Percentiles rank a stretch among this genome's conserved stretches.
phyloP scores from a whole-genome alignment of 1,284 basidiomycete genomes.

The Cryptococcus jaspeensis region DNA sequence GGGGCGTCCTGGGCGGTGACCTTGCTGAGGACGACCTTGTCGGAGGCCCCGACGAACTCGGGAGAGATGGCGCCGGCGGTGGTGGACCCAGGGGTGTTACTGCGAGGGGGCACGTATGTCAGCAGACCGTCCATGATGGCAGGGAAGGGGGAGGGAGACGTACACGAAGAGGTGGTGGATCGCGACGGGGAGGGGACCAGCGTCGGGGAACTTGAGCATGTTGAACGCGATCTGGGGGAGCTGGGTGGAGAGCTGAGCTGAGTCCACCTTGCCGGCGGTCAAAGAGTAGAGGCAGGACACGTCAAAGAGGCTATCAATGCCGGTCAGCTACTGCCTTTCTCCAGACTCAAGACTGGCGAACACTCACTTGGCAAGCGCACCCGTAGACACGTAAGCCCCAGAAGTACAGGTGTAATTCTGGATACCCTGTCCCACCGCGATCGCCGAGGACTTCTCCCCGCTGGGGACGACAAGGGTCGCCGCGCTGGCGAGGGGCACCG shows the following conservation, averaged over 20 bases:
- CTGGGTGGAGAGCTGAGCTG: constrained; percentile 5
- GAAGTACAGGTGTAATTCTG: constrained; percentile 42
- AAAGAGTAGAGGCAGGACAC: constrained; percentile 57
- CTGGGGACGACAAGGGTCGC: constrained; percentile 12
- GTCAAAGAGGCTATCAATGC: constrained; percentile 56
- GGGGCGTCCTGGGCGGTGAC: constrained; percentile 48
- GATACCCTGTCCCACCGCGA: constrained; percentile 30
- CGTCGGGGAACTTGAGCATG: constrained; percentile 21
- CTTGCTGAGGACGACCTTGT: constrained; percentile 48
- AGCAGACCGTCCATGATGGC: neutral
- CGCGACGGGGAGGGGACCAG: constrained; percentile 22
- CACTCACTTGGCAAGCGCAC: constrained; percentile 40
- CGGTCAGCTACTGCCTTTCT: neutral
- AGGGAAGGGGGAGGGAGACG: constrained; percentile 47
- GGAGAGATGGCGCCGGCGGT: constrained; percentile 28
- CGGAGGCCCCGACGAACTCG: constrained; percentile 36
- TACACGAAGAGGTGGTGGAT: constrained; percentile 54
- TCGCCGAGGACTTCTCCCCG: constrained; percentile 15
- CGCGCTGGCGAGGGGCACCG: constrained; percentile 6
- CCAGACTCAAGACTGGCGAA: neutral
- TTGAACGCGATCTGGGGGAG: constrained; percentile 24
- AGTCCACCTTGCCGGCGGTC: constrained; percentile 46
- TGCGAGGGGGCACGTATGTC: neutral
- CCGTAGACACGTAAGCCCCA: constrained; percentile 28
- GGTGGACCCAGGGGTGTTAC: constrained; percentile 14